phyloP scores from a whole-genome alignment of 1,284 basidiomycete genomes.

The Porodaedalea pini region DNA sequence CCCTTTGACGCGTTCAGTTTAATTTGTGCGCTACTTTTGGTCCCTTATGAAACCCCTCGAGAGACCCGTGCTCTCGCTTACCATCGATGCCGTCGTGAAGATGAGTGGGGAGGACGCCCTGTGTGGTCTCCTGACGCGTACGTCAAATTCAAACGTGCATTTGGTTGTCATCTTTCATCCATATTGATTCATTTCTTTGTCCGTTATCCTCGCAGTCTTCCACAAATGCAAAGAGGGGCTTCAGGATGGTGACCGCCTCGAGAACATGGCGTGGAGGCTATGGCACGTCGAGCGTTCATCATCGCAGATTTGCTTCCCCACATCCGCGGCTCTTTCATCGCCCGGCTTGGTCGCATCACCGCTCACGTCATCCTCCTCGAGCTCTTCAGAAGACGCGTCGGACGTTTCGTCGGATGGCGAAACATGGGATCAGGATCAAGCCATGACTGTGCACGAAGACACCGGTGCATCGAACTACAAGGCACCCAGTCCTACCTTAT shows the following conservation, averaged over 20 bases:
- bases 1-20: not conserved
- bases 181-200: slow-evolving; percentile 1
- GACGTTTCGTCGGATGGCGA: slow-evolving; percentile 25
- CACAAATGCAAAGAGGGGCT: slow-evolving; percentile 78
- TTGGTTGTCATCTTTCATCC: slow-evolving; percentile 16
- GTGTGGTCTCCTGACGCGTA: slow-evolving; percentile 60
- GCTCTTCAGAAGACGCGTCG: slow-evolving; percentile 15
- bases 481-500: not conserved
- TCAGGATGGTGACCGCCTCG: slow-evolving; percentile 72
- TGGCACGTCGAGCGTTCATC: slow-evolving; percentile 68
- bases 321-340: slow-evolving; percentile 21
- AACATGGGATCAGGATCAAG: slow-evolving; percentile 15
- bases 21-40: not conserved
- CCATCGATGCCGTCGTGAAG: slow-evolving; percentile 59
- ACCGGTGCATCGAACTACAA: not conserved
- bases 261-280: slow-evolving; percentile 84
- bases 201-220: slow-evolving; percentile 54
- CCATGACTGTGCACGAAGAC: not conserved
- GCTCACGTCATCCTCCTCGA: slow-evolving; percentile 14
- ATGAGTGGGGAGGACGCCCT: slow-evolving; percentile 65
- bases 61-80: slow-evolving; percentile 58
- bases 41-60: slow-evolving; percentile 48
- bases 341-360: slow-evolving; percentile 13
- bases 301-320: slow-evolving; percentile 29
- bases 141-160: slow-evolving; percentile 27